These are phyloP conservation scores for Ormosia emarginata DNA, from an alignment of 306 rosid species.

Conservation along the genomic window DNA sequence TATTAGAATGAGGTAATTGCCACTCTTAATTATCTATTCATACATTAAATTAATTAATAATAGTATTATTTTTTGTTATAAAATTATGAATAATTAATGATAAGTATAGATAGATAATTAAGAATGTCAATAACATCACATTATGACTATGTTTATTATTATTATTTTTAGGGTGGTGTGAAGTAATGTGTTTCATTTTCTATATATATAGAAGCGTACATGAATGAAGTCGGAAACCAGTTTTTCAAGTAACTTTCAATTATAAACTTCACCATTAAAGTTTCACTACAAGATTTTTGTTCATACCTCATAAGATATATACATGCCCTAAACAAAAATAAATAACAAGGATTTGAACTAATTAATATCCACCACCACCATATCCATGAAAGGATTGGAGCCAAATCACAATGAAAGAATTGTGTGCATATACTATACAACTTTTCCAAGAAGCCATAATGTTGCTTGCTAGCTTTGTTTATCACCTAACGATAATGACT, in stretches of 20 bases:
- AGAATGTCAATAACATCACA: too few relatives aligned
- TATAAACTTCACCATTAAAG: background rate
- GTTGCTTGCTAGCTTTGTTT: constrained; percentile 30
- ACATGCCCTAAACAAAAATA: constrained; percentile 1
- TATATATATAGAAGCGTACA: background rate
- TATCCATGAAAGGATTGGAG: constrained; percentile 17
- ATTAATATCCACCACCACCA: background rate
- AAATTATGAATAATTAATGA: too few relatives aligned
- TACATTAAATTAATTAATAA: too few relatives aligned
- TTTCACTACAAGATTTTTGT: background rate
- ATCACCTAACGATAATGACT: constrained; percentile 31
- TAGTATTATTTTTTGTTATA: too few relatives aligned
- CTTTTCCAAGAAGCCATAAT: constrained; percentile 23
- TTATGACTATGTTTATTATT: too few relatives aligned
- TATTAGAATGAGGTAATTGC: too few relatives aligned
- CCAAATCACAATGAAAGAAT: constrained; percentile 4
- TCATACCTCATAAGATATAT: background rate
- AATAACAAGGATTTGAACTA: background rate
- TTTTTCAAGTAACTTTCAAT: background rate
- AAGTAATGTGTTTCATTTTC: too few relatives aligned
- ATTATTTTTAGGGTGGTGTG: too few relatives aligned
- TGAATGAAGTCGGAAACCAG: background rate
- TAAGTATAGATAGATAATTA: too few relatives aligned
- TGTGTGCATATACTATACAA: constrained; percentile 6
- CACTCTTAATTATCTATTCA: too few relatives aligned